Conservation (phyloP, 2,329 filamentous ascomycete genomes). For the Lasiodiplodia citricola region DNA sequence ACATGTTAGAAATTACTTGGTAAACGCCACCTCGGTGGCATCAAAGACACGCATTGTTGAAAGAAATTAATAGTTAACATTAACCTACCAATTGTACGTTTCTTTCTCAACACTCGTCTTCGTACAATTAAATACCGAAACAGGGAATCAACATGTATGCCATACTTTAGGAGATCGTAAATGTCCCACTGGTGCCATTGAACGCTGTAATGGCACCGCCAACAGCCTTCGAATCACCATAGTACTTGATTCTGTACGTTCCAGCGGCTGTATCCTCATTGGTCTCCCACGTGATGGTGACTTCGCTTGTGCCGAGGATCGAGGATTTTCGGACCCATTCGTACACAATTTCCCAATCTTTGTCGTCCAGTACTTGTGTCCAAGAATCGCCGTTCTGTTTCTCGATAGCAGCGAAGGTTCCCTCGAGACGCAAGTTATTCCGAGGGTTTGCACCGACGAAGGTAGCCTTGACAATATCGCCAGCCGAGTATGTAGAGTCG, state of each 20-base stretch:
- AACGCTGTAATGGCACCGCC: slow-evolving; percentile 69
- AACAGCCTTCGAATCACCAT: slow-evolving; percentile 77
- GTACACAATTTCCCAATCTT: slow-evolving; percentile 84
- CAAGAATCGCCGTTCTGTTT: slow-evolving; percentile 62
- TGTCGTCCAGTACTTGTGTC: slow-evolving; percentile 71
- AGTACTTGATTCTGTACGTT: slow-evolving; percentile 80
- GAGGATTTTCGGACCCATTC: slow-evolving; percentile 76
- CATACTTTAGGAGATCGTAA: slow-evolving; percentile 2
- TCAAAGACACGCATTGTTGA: neutral
- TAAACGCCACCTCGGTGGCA: neutral
- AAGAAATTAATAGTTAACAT: neutral
- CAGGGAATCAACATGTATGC: neutral
- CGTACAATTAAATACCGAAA: neutral
- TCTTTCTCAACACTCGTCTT: neutral
- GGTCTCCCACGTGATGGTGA: slow-evolving; percentile 80
- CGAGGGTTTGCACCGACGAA: slow-evolving; percentile 91
- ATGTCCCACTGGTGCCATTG: slow-evolving; percentile 61
- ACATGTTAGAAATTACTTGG: neutral
- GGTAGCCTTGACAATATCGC: slow-evolving; percentile 66
- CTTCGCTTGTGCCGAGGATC: slow-evolving; percentile 76
- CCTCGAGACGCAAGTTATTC: slow-evolving; percentile 81
- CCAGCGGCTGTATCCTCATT: slow-evolving; percentile 58
- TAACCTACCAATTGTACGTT: neutral
- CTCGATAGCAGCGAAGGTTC: slow-evolving; percentile 80
- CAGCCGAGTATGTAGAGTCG: slow-evolving; percentile 63